Evolutionary conservation across 2,329 filamentous ascomycete genomes (phyloP).

Genomic region (Fusarium verticillioides): DNA sequence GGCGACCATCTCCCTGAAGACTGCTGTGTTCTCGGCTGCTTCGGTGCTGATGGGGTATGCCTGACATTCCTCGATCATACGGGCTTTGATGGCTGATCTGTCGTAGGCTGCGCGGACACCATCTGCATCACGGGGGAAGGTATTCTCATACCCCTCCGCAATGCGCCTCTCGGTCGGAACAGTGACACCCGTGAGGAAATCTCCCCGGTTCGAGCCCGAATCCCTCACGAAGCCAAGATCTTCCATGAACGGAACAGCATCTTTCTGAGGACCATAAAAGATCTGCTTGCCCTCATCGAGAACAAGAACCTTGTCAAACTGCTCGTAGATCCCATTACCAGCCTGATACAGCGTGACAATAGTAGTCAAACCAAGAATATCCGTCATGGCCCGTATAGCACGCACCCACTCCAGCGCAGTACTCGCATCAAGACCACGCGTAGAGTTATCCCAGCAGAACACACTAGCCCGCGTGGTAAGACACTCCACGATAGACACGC

Average conservation of each 20-base stretch:
- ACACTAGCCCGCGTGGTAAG: conserved; percentile 67
- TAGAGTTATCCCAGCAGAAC: conserved; percentile 75
- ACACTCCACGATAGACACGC: conserved; percentile 74
- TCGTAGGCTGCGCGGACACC: conserved; percentile 62
- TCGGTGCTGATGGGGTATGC: conserved; percentile 62
- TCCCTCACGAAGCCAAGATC: conserved; percentile 70
- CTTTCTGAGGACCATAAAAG: conserved; percentile 69
- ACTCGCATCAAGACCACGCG: conserved; percentile 72
- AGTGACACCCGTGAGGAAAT: conserved; percentile 74
- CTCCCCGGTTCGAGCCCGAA: conserved; percentile 70
- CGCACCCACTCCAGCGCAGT: conserved; percentile 71
- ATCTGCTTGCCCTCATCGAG: conserved; percentile 74
- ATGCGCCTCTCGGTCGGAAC: conserved; percentile 76
- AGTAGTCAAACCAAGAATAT: conserved; percentile 67
- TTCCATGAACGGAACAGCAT: conserved; percentile 73
- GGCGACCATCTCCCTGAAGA: conserved; percentile 64
- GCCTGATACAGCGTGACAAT: conserved; percentile 77
- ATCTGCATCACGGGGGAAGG: conserved; percentile 57
- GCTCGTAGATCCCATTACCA: conserved; percentile 74
- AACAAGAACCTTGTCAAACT: conserved; percentile 78
- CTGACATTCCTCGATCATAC: conserved; percentile 64
- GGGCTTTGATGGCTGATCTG: conserved; percentile 58
- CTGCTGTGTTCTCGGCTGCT: conserved; percentile 59
- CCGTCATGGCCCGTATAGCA: conserved; percentile 70
- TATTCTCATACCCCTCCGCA: conserved; percentile 51